Evolutionary conservation across 768 basidiomycete species (phyloP).

Genomic region (Leccinum uliginosum): DNA sequence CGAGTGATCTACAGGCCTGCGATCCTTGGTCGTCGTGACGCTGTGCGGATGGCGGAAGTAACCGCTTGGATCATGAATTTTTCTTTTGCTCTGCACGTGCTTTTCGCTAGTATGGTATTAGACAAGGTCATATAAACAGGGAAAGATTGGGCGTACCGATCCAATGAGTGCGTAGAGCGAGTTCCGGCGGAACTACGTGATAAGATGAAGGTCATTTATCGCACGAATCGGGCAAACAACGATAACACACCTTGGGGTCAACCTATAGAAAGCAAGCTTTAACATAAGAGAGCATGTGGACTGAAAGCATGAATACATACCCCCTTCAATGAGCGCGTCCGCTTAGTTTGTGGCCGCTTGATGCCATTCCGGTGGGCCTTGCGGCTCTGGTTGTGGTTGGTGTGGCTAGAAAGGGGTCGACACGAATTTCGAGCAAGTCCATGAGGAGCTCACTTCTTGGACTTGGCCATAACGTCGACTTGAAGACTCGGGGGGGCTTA

Average conservation of each 20-base stretch:
- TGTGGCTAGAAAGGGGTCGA: constrained; percentile 52
- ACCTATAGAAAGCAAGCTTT: constrained; percentile 42
- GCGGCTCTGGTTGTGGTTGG: constrained; percentile 93
- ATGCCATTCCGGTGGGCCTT: constrained; percentile 99
- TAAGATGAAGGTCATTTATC: constrained; percentile 1
- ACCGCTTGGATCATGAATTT: constrained; percentile 31
- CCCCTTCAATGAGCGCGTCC: constrained; percentile 83
- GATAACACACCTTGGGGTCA: constrained; percentile 64
- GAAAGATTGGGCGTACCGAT: constrained; percentile 49
- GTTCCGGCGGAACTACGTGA: constrained; percentile 76
- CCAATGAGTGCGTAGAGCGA: constrained; percentile 67
- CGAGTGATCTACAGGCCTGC: constrained; percentile 8
- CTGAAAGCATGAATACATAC: constrained; percentile 48
- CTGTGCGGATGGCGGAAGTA: background rate
- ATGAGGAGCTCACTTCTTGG: constrained; percentile 75
- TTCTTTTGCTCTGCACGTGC: constrained; percentile 61
- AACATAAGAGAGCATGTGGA: background rate
- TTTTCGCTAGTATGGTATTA: constrained; percentile 45
- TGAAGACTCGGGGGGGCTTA: background rate
- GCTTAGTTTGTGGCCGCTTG: constrained; percentile 70
- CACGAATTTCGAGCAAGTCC: constrained; percentile 2
- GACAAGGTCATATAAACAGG: background rate
- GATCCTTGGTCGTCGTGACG: constrained; percentile 1
- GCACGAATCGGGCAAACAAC: background rate
- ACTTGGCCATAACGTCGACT: constrained; percentile 79